Evolutionary conservation across 371 early-diverging fungal genomes (phyloP).

Genomic region (Mortierella sp.): DNA sequence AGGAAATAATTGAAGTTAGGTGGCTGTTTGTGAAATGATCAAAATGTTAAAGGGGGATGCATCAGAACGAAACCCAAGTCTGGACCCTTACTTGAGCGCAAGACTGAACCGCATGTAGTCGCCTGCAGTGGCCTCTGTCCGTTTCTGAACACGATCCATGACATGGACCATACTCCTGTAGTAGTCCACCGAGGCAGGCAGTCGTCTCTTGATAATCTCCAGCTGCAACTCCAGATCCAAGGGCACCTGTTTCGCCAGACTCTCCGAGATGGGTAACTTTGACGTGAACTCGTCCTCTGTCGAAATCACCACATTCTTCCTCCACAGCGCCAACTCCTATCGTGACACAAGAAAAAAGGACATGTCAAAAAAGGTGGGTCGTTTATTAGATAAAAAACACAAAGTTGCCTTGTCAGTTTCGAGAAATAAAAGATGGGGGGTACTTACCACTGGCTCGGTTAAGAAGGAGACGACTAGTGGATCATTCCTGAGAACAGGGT

Average conservation of each 20-base stretch:
- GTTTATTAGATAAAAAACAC: neutral
- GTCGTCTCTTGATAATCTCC: slow-evolving; percentile 63
- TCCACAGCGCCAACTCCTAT: slow-evolving; percentile 58
- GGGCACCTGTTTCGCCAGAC: slow-evolving; percentile 34
- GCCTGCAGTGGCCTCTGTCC: slow-evolving; percentile 74
- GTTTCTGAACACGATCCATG: slow-evolving; percentile 76
- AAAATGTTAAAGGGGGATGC: slow-evolving; percentile 1
- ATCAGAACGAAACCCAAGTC: neutral
- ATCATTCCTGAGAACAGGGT: slow-evolving; percentile 80
- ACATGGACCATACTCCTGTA: slow-evolving; percentile 73
- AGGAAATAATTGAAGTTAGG: slow-evolving; percentile 3
- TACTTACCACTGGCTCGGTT: slow-evolving; percentile 74
- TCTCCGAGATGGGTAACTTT: slow-evolving; percentile 28
- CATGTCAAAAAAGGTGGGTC: too few relatives aligned
- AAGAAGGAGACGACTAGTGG: slow-evolving; percentile 74
- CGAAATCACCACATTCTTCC: slow-evolving; percentile 59
- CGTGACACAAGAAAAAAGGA: neutral
- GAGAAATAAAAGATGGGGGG: neutral
- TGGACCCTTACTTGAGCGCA: slow-evolving; percentile 62
- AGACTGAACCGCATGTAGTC: slow-evolving; percentile 71
- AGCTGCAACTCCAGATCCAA: slow-evolving; percentile 64
- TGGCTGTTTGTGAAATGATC: neutral
- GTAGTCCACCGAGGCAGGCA: slow-evolving; percentile 68
- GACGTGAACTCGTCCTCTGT: slow-evolving; percentile 61
- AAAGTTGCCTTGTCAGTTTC: neutral